These are phyloP conservation scores for Candida railenensis DNA, from an alignment of 805 yeast genomes.

Conservation along the genomic window DNA sequence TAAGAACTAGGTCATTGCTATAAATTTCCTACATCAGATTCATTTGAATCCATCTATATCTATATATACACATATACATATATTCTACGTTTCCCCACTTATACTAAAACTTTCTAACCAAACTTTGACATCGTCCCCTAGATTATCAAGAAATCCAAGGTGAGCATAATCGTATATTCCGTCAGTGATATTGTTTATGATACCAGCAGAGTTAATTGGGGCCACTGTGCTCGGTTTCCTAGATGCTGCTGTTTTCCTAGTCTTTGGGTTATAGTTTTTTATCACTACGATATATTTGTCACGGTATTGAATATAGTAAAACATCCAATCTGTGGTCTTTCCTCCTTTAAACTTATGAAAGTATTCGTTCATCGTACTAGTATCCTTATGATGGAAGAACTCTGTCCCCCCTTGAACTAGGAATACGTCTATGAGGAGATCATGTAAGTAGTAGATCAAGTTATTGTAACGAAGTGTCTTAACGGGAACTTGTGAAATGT, in stretches of 20 bases:
- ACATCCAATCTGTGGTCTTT: slow-evolving; percentile 41
- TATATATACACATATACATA: background rate
- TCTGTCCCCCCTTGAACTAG: slow-evolving; percentile 20
- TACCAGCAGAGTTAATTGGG: slow-evolving; percentile 4
- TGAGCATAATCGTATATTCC: slow-evolving; percentile 29
- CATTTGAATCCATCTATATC: too few relatives aligned
- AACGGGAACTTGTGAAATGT: slow-evolving; percentile 7
- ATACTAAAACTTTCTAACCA: slow-evolving; percentile 35
- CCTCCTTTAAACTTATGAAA: slow-evolving; percentile 41
- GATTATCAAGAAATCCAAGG: slow-evolving; percentile 38
- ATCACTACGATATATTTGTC: slow-evolving; percentile 32
- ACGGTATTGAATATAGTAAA: slow-evolving; percentile 33
- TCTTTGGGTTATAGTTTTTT: slow-evolving; percentile 29
- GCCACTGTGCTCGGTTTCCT: slow-evolving; percentile 7
- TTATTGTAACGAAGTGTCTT: slow-evolving; percentile 7
- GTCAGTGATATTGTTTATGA: slow-evolving; percentile 12
- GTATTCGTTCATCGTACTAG: slow-evolving; percentile 26
- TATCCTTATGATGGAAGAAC: slow-evolving; percentile 16
- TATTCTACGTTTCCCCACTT: slow-evolving; percentile 15
- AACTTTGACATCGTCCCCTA: slow-evolving; percentile 40
- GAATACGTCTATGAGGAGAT: slow-evolving; percentile 33
- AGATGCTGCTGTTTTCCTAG: slow-evolving; percentile 8
- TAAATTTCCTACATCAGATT: too few relatives aligned
- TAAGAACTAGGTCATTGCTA: too few relatives aligned
- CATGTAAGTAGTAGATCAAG: slow-evolving; percentile 39